Evolutionary conservation across 345 rosid species (phyloP).

Genomic region (Draba incana): DNA sequence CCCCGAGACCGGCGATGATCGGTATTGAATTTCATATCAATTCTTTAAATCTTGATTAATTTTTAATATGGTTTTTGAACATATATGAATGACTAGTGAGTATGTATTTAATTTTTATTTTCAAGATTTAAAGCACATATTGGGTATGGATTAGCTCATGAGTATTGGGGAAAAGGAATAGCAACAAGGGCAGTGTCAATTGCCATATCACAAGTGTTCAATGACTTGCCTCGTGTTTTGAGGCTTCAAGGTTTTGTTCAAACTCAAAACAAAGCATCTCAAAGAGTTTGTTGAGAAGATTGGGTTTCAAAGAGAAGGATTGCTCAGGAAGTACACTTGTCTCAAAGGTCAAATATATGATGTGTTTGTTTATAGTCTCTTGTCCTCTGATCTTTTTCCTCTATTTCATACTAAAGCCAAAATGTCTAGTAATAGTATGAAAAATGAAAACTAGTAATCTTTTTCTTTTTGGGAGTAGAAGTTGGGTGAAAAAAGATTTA

Average conservation of each 20-base stretch:
- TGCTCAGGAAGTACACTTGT: slow-evolving; percentile 47
- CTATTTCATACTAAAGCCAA: too few species aligned
- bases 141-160: slow-evolving; percentile 49
- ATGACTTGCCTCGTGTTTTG: slow-evolving; percentile 39
- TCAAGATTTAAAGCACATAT: slow-evolving; percentile 38
- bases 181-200: slow-evolving; percentile 45
- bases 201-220: slow-evolving; percentile 42
- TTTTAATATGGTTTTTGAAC: not conserved
- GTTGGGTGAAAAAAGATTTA: too few species aligned
- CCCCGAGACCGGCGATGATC: slow-evolving; percentile 43
- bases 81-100: not conserved
- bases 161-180: slow-evolving; percentile 57
- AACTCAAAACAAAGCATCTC: slow-evolving; percentile 46
- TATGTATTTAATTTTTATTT: not conserved
- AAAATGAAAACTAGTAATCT: too few species aligned
- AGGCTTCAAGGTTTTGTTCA: slow-evolving; percentile 53
- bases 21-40: slow-evolving; percentile 8
- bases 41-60: not conserved
- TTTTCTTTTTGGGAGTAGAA: too few species aligned
- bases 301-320: slow-evolving; percentile 50
- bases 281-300: slow-evolving; percentile 52
- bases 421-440: too few species aligned
- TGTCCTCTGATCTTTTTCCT: slow-evolving; percentile 33
- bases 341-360: slow-evolving; percentile 45
- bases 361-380: slow-evolving; percentile 41